phyloP scores from a whole-genome alignment of 805 yeast genomes.

The Groenewaldozyma tartarivorans region DNA sequence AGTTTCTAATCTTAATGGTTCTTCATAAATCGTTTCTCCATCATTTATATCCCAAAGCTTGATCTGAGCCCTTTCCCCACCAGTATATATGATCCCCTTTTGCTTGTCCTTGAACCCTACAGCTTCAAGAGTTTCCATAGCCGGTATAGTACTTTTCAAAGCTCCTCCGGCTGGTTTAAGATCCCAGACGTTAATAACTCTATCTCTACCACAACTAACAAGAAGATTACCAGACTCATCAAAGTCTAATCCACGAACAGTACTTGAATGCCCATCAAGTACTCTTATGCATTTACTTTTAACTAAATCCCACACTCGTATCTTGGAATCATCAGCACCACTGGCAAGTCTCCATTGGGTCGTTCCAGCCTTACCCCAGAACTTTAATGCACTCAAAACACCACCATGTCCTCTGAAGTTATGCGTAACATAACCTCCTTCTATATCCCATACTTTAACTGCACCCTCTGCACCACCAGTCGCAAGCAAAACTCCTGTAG shows the following conservation, averaged over 20 bases:
- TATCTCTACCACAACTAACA: slow-evolving; percentile 85
- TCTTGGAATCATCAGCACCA: slow-evolving; percentile 50
- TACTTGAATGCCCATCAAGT: slow-evolving; percentile 67
- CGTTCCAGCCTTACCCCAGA: slow-evolving; percentile 60
- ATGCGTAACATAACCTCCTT: slow-evolving; percentile 81
- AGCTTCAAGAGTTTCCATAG: slow-evolving; percentile 41
- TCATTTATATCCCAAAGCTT: slow-evolving; percentile 50
- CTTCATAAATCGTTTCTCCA: slow-evolving; percentile 36
- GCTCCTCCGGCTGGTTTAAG: slow-evolving; percentile 37
- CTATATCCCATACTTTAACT: slow-evolving; percentile 85
- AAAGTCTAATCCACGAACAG: slow-evolving; percentile 79
- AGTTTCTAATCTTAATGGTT: slow-evolving; percentile 19
- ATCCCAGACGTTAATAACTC: slow-evolving; percentile 53
- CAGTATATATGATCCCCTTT: slow-evolving; percentile 4
- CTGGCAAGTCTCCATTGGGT: slow-evolving; percentile 71
- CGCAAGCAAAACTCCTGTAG: slow-evolving; percentile 77
- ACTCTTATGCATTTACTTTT: slow-evolving; percentile 57
- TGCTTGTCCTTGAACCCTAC: slow-evolving; percentile 27
- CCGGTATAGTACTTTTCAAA: slow-evolving; percentile 58
- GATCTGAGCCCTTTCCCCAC: slow-evolving; percentile 23
- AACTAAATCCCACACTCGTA: slow-evolving; percentile 55
- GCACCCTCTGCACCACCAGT: slow-evolving; percentile 94
- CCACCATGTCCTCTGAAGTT: slow-evolving; percentile 90
- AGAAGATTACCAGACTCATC: slow-evolving; percentile 42
- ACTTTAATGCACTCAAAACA: slow-evolving; percentile 64